phyloP scores from a whole-genome alignment of 495 filamentous ascomycete genomes.

The Rhypophila decipiens region DNA sequence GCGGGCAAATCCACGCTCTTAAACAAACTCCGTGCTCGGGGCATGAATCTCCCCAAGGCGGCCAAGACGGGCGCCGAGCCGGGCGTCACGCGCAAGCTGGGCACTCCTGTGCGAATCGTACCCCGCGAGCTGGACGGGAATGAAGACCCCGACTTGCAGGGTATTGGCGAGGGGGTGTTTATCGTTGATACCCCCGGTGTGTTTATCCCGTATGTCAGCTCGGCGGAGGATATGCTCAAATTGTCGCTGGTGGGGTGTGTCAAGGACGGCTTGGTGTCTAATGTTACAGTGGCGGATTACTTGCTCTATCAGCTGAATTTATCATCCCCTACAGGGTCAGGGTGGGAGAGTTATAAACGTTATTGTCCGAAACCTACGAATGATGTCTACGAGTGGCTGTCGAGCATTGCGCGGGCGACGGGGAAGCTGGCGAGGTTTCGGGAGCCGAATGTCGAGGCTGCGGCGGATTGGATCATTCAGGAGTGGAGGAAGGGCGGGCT shows the following conservation, averaged over 20 bases:
- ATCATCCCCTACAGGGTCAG: slow-evolving; percentile 44
- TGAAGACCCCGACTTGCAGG: slow-evolving; percentile 9
- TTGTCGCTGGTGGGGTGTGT: slow-evolving; percentile 84
- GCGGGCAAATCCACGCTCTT: slow-evolving; percentile 88
- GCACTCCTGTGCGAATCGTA: slow-evolving; percentile 71
- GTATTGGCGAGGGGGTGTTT: slow-evolving; percentile 40
- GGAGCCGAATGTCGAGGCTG: slow-evolving; percentile 59
- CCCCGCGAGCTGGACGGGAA: slow-evolving; percentile 15
- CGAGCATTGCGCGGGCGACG: slow-evolving; percentile 60
- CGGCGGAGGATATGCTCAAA: slow-evolving; percentile 85
- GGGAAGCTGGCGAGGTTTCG: slow-evolving; percentile 75
- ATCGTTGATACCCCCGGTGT: slow-evolving; percentile 64
- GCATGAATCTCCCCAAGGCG: slow-evolving; percentile 63
- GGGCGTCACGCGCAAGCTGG: slow-evolving; percentile 82
- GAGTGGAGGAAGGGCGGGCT: slow-evolving; percentile 73
- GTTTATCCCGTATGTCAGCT: slow-evolving; percentile 83
- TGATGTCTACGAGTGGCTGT: slow-evolving; percentile 63
- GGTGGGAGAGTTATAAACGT: slow-evolving; percentile 46
- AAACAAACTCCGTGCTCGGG: slow-evolving; percentile 69
- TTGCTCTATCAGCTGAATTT: slow-evolving; percentile 78
- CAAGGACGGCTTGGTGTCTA: slow-evolving; percentile 75
- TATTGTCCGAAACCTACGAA: slow-evolving; percentile 69
- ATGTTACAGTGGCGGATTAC: slow-evolving; percentile 77
- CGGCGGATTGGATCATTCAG: slow-evolving; percentile 79
- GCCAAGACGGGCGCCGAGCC: slow-evolving; percentile 79